These are phyloP conservation scores for Curvularia eragrostidis DNA, from an alignment of 2,329 filamentous ascomycete species.

Conservation along the genomic window DNA sequence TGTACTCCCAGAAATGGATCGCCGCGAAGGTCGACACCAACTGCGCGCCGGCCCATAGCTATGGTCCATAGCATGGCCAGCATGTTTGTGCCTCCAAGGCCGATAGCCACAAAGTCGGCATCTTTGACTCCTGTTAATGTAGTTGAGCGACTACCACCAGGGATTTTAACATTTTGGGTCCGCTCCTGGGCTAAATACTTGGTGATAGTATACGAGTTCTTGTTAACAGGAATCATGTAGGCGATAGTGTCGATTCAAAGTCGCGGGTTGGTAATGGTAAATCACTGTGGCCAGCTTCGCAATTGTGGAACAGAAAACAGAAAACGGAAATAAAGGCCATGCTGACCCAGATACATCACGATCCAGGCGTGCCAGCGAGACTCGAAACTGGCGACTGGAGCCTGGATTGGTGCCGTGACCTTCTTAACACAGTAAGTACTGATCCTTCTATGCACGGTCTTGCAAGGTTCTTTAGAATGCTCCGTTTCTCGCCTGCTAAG, in stretches of 20 bases:
- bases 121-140: conserved; percentile 22
- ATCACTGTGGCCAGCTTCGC: not conserved
- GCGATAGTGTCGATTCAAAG: not conserved
- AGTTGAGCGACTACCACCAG: conserved; percentile 10
- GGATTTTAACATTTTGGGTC: conserved; percentile 6
- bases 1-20: conserved; percentile 29
- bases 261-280: not conserved
- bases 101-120: conserved; percentile 26
- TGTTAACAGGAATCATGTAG: conserved; percentile 6
- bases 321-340: not conserved
- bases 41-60: conserved; percentile 21
- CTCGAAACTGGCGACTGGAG: not conserved
- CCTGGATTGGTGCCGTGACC: conserved; percentile 5
- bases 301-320: not conserved
- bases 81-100: conserved; percentile 28
- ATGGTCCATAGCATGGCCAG: conserved; percentile 28
- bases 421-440: conserved; percentile 3
- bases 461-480: conserved; percentile 4
- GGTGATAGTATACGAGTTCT: conserved; percentile 5
- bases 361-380: not conserved
- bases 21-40: conserved; percentile 25
- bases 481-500: not conserved
- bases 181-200: conserved; percentile 14
- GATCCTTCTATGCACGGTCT: conserved; percentile 9
- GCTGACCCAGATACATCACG: not conserved